Conservation (phyloP, 2,329 filamentous ascomycete genomes). For the Hymenoscyphus fraxineus region DNA sequence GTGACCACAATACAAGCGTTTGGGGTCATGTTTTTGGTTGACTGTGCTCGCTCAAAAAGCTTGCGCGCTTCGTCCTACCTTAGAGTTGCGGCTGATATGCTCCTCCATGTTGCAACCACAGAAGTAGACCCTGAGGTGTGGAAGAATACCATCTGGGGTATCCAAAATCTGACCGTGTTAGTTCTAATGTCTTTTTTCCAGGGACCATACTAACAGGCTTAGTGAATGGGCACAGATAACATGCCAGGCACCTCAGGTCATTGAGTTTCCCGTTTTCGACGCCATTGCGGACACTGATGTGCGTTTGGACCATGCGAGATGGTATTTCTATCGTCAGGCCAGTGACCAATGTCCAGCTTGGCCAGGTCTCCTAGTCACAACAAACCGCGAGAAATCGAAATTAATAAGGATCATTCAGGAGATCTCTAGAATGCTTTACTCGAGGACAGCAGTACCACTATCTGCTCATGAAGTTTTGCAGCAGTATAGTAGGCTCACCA, state of each 20-base stretch:
- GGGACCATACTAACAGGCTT: conserved; percentile 21
- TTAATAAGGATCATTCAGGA: conserved; percentile 31
- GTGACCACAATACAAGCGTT: conserved; percentile 33
- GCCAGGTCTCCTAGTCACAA: conserved; percentile 30
- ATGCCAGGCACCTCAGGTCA: conserved; percentile 26
- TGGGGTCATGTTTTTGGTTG: conserved; percentile 34
- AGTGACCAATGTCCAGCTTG: conserved; percentile 21
- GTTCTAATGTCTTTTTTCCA: conserved; percentile 12
- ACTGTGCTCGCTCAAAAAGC: conserved; percentile 27
- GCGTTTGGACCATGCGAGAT: conserved; percentile 22
- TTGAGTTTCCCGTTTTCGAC: conserved; percentile 15
- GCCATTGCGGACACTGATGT: conserved; percentile 18
- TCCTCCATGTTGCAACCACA: conserved; percentile 20
- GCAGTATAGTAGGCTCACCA: conserved; percentile 29
- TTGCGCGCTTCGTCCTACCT: conserved; percentile 32
- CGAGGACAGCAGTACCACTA: conserved; percentile 16
- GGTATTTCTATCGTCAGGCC: conserved; percentile 29
- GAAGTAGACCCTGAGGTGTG: conserved; percentile 27
- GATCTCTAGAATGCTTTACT: conserved; percentile 28
- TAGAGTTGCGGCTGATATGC: conserved; percentile 24
- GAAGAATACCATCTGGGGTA: conserved; percentile 32
- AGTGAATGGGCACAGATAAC: conserved; percentile 37
- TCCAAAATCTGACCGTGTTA: conserved; percentile 36
- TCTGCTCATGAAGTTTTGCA: conserved; percentile 25
- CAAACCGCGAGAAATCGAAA: conserved; percentile 33